Conservation (phyloP, 257 asterid species). For the Misopates orontium region DNA sequence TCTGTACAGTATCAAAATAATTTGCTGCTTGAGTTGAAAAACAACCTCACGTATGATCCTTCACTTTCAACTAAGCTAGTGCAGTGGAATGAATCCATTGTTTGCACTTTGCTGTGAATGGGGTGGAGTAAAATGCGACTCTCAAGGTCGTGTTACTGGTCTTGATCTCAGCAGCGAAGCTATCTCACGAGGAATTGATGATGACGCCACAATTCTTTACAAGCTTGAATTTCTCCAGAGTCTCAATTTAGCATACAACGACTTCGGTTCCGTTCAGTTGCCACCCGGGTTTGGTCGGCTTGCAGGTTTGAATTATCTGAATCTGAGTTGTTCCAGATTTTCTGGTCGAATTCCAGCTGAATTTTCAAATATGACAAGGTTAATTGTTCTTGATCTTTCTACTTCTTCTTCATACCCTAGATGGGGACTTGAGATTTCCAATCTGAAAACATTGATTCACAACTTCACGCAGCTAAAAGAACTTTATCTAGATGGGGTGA, state of each 20-base stretch:
- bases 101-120: slow-evolving; percentile 59
- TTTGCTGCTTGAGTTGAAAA: slow-evolving; percentile 42
- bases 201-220: slow-evolving; percentile 30
- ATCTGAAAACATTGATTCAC: slow-evolving; percentile 33
- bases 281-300: slow-evolving; percentile 40
- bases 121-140: slow-evolving; percentile 54
- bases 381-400: slow-evolving; percentile 47
- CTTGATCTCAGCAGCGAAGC: slow-evolving; percentile 54
- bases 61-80: slow-evolving; percentile 50
- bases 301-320: slow-evolving; percentile 36
- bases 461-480: slow-evolving; percentile 36
- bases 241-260: slow-evolving; percentile 42
- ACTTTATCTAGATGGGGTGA: slow-evolving; percentile 52
- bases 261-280: slow-evolving; percentile 21
- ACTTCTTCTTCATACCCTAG: slow-evolving; percentile 2
- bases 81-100: slow-evolving; percentile 46
- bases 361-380: slow-evolving; percentile 40
- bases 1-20: slow-evolving; percentile 38
- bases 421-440: slow-evolving; percentile 42
- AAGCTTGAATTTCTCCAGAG: slow-evolving; percentile 36
- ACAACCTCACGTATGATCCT: slow-evolving; percentile 48
- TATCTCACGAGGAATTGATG: slow-evolving; percentile 38
- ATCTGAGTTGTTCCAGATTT: slow-evolving; percentile 45
- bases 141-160: slow-evolving; percentile 34
- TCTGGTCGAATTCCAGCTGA: slow-evolving; percentile 42